Conservation (phyloP, 2,329 filamentous ascomycete genomes). For the Cercospora sp. region DNA sequence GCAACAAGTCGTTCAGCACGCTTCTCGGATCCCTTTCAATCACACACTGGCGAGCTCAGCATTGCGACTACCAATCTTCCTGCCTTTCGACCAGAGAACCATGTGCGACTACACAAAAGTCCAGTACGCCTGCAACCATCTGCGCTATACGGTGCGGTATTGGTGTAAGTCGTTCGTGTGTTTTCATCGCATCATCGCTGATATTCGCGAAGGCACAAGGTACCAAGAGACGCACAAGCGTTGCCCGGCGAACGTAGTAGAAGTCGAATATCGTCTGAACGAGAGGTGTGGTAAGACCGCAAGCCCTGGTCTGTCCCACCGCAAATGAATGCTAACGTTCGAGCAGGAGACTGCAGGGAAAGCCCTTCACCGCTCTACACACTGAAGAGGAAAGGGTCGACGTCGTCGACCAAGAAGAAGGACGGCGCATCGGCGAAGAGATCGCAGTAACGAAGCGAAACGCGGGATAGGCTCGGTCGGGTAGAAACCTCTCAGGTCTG, state of each 20-base stretch:
- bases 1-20: not conserved
- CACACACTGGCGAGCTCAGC: not conserved
- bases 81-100: conserved; percentile 15
- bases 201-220: conserved; percentile 38
- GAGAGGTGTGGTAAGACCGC: conserved; percentile 48
- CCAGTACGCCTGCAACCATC: conserved; percentile 57
- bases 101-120: conserved; percentile 64
- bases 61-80: not conserved
- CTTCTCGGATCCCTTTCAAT: not conserved
- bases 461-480: not conserved
- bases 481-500: not conserved
- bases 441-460: not conserved
- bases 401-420: conserved; percentile 18
- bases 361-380: conserved; percentile 23
- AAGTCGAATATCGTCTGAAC: conserved; percentile 52
- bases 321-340: not conserved
- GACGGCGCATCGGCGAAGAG: conserved; percentile 8
- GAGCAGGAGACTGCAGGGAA: conserved; percentile 27
- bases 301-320: not conserved
- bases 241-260: conserved; percentile 57
- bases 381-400: conserved; percentile 24
- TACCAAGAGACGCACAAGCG: conserved; percentile 57
- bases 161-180: conserved; percentile 49
- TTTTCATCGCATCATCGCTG: not conserved
- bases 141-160: conserved; percentile 56